These are phyloP conservation scores for Hemileccinum rubropunctum DNA, from an alignment of 768 basidiomycete genomes.

Conservation along the genomic window DNA sequence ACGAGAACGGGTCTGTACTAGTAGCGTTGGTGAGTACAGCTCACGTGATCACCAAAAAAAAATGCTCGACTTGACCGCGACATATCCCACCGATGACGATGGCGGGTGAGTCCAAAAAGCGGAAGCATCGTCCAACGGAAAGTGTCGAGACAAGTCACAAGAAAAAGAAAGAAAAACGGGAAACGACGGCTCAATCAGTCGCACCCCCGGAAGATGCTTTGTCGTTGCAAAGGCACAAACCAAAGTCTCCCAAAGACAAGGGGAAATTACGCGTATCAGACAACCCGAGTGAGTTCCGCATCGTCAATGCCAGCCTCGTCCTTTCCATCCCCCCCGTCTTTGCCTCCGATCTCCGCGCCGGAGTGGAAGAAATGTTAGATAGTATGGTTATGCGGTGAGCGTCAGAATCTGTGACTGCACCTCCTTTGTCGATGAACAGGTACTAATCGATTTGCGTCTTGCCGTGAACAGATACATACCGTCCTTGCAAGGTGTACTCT, in stretches of 20 bases:
- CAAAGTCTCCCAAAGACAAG: slow-evolving; percentile 33
- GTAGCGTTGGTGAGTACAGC: not conserved
- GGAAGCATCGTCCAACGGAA: slow-evolving; percentile 40
- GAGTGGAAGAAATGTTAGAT: slow-evolving; percentile 88
- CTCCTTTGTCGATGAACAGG: not conserved
- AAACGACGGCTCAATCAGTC: slow-evolving; percentile 10
- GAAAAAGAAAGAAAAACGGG: slow-evolving; percentile 34
- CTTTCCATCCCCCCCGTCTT: slow-evolving; percentile 83
- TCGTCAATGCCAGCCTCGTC: slow-evolving; percentile 61
- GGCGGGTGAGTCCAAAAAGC: slow-evolving; percentile 42
- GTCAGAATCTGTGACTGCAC: slow-evolving; percentile 5
- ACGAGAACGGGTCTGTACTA: not conserved
- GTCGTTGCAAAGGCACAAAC: slow-evolving; percentile 14
- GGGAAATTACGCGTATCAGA: slow-evolving; percentile 36
- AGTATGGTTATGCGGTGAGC: slow-evolving; percentile 92
- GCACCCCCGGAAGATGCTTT: slow-evolving; percentile 7
- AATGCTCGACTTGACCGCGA: not conserved
- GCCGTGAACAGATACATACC: slow-evolving; percentile 71
- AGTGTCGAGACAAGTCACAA: slow-evolving; percentile 26
- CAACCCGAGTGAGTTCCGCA: slow-evolving; percentile 49
- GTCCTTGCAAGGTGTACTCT: slow-evolving; percentile 80
- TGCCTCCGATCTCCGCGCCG: slow-evolving; percentile 63
- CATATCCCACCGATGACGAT: slow-evolving; percentile 4
- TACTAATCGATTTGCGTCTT: not conserved
- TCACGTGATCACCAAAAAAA: slow-evolving; percentile 27